These are phyloP conservation scores for Beauveria caledonica DNA, from an alignment of 2,329 filamentous ascomycete genomes.

Conservation along the genomic window DNA sequence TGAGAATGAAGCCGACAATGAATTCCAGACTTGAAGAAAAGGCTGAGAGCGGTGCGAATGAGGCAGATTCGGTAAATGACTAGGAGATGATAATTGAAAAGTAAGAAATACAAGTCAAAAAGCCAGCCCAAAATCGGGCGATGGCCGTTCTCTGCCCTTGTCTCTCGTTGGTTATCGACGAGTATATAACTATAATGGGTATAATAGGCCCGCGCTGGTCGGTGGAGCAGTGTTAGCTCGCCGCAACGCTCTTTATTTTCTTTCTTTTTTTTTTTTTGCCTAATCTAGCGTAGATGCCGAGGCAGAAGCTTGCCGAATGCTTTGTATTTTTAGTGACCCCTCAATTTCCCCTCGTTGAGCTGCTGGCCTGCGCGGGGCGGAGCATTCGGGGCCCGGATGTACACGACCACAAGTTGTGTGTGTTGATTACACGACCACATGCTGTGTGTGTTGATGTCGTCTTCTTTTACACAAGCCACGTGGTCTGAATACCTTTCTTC, in stretches of 20 bases:
- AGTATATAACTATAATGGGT: not conserved
- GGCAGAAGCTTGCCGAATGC: not conserved
- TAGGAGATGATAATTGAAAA: not conserved
- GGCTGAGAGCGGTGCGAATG: no score
- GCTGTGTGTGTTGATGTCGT: not conserved
- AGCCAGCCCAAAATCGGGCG: not conserved
- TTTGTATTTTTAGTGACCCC: not conserved
- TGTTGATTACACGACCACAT: no score
- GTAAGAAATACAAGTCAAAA: not conserved
- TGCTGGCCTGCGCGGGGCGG: no score
- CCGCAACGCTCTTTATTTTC: not conserved
- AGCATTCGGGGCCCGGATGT: no score
- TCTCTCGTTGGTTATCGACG: not conserved
- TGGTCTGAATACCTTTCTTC: no score
- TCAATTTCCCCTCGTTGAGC: constrained; percentile 8
- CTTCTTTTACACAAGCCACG: not conserved
- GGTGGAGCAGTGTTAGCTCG: not conserved
- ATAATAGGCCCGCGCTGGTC: not conserved
- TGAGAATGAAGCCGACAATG: not conserved
- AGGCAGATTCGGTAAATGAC: no score
- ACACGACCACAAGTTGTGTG: no score
- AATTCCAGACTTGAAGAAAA: not conserved
- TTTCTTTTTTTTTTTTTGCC: not conserved
- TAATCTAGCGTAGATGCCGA: constrained; percentile 2
- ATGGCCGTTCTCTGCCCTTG: not conserved